These are phyloP conservation scores for Paramecium pentaurelia DNA, from an alignment of 73 alveolate genomes.

Conservation along the genomic window DNA sequence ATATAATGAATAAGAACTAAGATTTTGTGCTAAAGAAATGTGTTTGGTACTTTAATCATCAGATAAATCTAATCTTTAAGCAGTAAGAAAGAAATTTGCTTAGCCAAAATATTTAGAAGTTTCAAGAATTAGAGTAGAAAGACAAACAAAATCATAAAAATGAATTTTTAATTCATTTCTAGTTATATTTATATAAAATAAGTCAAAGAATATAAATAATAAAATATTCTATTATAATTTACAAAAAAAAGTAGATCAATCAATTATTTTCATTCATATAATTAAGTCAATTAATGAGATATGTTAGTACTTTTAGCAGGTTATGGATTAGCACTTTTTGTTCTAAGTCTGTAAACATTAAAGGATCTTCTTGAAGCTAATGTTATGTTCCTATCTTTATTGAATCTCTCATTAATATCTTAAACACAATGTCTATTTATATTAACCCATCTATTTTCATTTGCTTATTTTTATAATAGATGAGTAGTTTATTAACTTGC, in stretches of 20 bases:
- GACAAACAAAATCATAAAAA: not conserved
- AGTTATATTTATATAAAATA: not conserved
- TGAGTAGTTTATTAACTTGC: not conserved
- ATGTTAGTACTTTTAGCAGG: not conserved
- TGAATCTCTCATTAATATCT: not conserved
- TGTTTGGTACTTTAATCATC: not conserved
- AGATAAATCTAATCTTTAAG: conserved; percentile 58
- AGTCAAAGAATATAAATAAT: not conserved
- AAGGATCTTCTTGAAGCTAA: not conserved
- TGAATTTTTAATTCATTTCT: not conserved
- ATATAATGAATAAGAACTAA: conserved; percentile 53
- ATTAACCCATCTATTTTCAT: not conserved
- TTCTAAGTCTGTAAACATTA: not conserved
- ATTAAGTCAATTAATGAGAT: not conserved
- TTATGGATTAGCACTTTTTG: not conserved
- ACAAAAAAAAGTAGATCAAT: not conserved
- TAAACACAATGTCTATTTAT: not conserved
- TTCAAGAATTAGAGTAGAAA: conserved; percentile 63
- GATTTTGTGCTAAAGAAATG: conserved; percentile 68
- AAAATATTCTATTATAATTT: not conserved
- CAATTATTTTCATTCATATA: not conserved
- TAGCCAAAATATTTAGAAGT: conserved; percentile 67
- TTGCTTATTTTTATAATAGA: not conserved
- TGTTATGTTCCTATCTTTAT: not conserved
- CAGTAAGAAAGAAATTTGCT: conserved; percentile 75